Percentiles rank a stretch among this genome's conserved stretches.
Conservation (phyloP, 208 protist species). For the Crithidia mellificae region DNA sequence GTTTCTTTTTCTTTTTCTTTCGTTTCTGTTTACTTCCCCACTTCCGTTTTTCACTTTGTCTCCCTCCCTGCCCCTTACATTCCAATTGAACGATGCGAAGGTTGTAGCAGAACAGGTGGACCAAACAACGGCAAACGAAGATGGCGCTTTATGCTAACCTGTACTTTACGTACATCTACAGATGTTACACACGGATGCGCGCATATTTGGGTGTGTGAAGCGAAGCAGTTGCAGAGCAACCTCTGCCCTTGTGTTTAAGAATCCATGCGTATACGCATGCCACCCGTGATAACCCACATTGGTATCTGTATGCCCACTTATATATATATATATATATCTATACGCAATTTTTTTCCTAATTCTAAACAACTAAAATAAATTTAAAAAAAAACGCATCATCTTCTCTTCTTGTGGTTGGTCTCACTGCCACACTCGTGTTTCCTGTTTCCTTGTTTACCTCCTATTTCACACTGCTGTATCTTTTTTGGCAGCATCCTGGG, state of each 20-base stretch:
- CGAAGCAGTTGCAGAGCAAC: slow-evolving; percentile 5
- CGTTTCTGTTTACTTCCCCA: too few species aligned
- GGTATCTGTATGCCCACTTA: not conserved
- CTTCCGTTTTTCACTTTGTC: too few species aligned
- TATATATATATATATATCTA: not conserved
- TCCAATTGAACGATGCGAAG: not conserved
- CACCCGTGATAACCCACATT: not conserved
- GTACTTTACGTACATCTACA: not conserved
- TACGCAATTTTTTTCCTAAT: not conserved
- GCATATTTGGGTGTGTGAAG: not conserved
- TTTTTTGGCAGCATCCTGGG: too few species aligned
- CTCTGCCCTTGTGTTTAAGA: slow-evolving; percentile 15
- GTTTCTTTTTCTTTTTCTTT: not conserved
- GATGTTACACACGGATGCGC: not conserved
- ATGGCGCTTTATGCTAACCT: not conserved
- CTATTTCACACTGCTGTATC: too few species aligned
- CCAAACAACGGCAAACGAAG: not conserved
- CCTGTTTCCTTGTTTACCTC: not conserved
- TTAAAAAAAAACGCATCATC: too few species aligned
- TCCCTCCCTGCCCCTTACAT: too few species aligned
- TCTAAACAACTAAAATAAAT: too few species aligned
- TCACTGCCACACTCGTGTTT: too few species aligned
- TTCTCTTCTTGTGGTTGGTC: too few species aligned
- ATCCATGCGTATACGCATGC: not conserved
- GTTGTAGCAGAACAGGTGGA: not conserved